Base-by-base conservation (phyloP, 345 rosid species). In the Dipteronia sinensis region DNA sequence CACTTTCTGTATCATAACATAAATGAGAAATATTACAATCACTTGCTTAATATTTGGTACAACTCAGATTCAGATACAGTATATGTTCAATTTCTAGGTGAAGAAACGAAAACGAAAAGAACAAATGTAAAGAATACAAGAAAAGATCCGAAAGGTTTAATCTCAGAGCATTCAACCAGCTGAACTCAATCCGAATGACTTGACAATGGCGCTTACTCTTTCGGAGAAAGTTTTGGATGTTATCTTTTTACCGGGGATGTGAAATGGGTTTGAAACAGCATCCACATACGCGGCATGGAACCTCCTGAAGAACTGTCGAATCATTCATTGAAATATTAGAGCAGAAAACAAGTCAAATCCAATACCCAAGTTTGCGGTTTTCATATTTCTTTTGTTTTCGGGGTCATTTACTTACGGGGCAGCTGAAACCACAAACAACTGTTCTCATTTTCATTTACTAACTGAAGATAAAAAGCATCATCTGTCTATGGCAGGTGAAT, bases 201-300 rank as follows among this genome's bases (percentile, higher is more conserved):
- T 87, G 77, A 92, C 97, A 2, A 96, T 89, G 80, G 84, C 86
- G 89, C 89, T 92, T 58, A 96, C 97, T 70, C 92, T 88, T 73
- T 88, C 93, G 10, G 98, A 94, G 73, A 92, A 94, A 64, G 88
- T 90, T 86, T 79, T 91, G 71, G 99, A 96, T 8, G 98, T 96
- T 25, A 92, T 92, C 91, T 88, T 96, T 85, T 94, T 96, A 27
- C 98, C 98, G 1, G 95, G 97, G n/a, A 96, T 92, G 29, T 96
- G 97, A 73, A 92, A 96, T 1, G 98, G 99, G 83, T 96, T 96
- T 46, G 98, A 96, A 81, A 94, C 93, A 23, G 97, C 98, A 79
- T 94, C 98, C 62, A 90, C 95, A 51, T 94, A 96, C n/a, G 94
- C 97, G 53, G 97, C 93, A 82, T 96, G 98, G 83, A 96, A 96